Evolutionary conservation across 2,329 filamentous ascomycete species (phyloP), one percentile per base, ranked within the genome.

Genomic region (Coniochaeta sp.): DNA sequence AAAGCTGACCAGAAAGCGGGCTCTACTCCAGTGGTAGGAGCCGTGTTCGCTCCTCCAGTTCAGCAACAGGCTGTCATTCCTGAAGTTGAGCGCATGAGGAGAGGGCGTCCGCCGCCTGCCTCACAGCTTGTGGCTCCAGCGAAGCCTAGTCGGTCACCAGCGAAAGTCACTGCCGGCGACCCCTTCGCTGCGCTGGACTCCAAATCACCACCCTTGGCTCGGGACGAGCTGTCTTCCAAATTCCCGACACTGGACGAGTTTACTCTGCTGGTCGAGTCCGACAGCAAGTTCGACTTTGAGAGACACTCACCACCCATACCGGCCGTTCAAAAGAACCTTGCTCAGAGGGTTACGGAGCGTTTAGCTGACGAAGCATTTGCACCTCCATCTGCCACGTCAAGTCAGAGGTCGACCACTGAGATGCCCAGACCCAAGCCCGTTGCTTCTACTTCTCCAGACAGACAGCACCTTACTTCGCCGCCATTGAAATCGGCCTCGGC

Each of bases 171-270:
- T 1, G 77, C 78, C 24, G 83, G 81, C 46, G 94, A 99, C 66
- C 94, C 94, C 0, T 99, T 97, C 65, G 90, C 90, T 16, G 90
- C 89, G 0, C 77, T 99, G 24, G 94, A 99, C 65, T 79, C 86
- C 2, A 84, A 79, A 52, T 72, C 70, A 56, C 58, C 74, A 58
- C 61, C 71, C 22, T 72, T 72, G 7, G 77, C 80, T 20, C 74
- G 76, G 2, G 94, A 97, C 58, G 92, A 97, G 62, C 73, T 96
- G 24, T 90, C 92, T 0, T 79, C 83, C 26, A 82, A 87, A 50
- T 99, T 96, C 59, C 94, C 94, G 0, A 91, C 89, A 6, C 75
- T 99, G 22, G 91, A 97, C 61, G 89, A 97, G 59, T 99, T 99
- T 63, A 86, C 92, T 3, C 74, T 99, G 16, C 73, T 96, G 42